Percentiles rank a stretch among this genome's conserved stretches.
Evolutionary conservation across 805 yeast species (phyloP).

Genomic region (Starmerella vaccinii): DNA sequence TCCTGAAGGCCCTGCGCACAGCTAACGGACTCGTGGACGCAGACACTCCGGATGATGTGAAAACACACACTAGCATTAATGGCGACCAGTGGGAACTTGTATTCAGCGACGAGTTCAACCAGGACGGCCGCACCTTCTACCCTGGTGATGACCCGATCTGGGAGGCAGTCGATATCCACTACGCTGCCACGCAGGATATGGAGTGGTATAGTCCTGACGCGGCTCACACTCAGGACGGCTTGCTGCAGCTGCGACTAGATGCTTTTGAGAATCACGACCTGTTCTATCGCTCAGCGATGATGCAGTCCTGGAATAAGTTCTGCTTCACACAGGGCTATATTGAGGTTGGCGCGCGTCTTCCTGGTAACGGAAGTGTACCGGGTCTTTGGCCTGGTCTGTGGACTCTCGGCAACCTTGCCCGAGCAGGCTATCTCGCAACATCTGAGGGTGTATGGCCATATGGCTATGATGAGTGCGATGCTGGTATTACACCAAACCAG

Average conservation of each 20-base stretch:
- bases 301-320: conserved; percentile 84
- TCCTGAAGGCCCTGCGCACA: conserved; percentile 49
- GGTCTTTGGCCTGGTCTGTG: conserved; percentile 97
- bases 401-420: conserved; percentile 86
- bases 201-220: conserved; percentile 98
- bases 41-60: conserved; percentile 53
- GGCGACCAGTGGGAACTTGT: conserved; percentile 68
- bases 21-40: conserved; percentile 45
- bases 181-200: conserved; percentile 77
- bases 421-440: conserved; percentile 81
- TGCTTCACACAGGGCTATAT: conserved; percentile 78
- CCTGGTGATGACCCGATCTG: conserved; percentile 88
- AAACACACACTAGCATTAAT: conserved; percentile 42
- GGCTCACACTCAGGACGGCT: conserved; percentile 62
- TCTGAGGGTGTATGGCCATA: conserved; percentile 96
- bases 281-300: conserved; percentile 80
- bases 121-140: conserved; percentile 81
- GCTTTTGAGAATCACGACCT: conserved; percentile 71
- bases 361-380: conserved; percentile 63
- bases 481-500: conserved; percentile 91
- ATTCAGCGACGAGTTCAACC: conserved; percentile 84
- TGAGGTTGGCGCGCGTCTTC: conserved; percentile 67
- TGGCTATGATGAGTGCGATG: conserved; percentile 75
- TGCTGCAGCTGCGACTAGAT: conserved; percentile 60
- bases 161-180: conserved; percentile 73